Evolutionary conservation across 352 stramenopile species (phyloP).

Genomic region (Saprolegnia diclina): DNA sequence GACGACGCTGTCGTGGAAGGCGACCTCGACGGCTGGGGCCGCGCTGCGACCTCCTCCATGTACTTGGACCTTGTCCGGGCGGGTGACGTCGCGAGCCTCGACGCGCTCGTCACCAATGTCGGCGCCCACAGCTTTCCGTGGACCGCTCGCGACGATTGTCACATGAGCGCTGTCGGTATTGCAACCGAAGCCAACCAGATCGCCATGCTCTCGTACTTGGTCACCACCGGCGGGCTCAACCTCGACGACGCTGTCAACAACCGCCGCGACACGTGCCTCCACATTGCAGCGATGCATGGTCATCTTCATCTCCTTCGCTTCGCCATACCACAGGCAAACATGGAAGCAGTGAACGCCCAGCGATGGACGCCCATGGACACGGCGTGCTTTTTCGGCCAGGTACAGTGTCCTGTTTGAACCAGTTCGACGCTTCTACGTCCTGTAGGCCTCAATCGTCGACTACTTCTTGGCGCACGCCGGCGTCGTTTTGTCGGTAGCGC

Average conservation of each 20-base stretch:
- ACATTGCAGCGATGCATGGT: conserved; percentile 8
- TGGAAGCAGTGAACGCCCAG: background rate
- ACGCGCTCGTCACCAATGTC: conserved; percentile 8
- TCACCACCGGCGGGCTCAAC: background rate
- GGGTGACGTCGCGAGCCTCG: background rate
- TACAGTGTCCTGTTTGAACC: background rate
- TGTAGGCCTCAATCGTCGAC: too few species aligned
- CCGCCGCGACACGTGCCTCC: conserved; percentile 13
- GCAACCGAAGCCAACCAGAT: conserved; percentile 11
- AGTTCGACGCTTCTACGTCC: too few species aligned
- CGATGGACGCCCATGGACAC: conserved; percentile 6
- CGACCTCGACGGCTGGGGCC: background rate
- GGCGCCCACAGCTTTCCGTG: conserved; percentile 2
- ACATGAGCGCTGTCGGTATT: background rate
- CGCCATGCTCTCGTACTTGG: background rate
- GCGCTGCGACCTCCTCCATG: background rate
- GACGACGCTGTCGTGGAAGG: background rate
- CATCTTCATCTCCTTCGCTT: background rate
- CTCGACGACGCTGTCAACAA: background rate
- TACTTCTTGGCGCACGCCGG: too few species aligned
- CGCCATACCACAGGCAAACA: background rate
- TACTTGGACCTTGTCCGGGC: conserved; percentile 8
- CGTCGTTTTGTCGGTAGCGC: background rate
- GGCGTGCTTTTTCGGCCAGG: conserved; percentile 10
- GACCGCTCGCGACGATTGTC: background rate